Evolutionary conservation across 805 yeast species (phyloP), one percentile per base, ranked within the genome.

Genomic region (Candida ipomoeae): DNA sequence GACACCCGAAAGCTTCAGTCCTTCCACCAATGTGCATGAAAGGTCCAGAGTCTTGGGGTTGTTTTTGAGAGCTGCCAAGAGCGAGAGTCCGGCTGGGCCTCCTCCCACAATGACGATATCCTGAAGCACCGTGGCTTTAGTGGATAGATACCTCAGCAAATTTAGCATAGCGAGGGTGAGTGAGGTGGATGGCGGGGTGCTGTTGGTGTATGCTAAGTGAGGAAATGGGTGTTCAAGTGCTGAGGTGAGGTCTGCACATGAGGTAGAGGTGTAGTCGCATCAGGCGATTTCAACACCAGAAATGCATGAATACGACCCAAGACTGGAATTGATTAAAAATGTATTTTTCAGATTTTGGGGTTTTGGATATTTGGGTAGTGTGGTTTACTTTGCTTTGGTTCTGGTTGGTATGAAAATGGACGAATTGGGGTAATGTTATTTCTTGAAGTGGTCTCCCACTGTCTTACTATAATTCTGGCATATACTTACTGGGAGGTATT

Each of bases 21-120:
- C 89, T 66, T 94, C 99, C 23, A 94, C 77, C 46, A 94, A 69
- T 0, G 83, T 79, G 44, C 92, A 79, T 42, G 75, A 74, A 40
- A 89, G 75, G 45, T 80, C 72, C 29, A 69, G 71, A 3, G 96
- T 79, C 18, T 75, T 64, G 2, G 85, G 82, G 1, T 90, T 84
- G 56, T 77, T 75, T 63, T 87, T 86, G 50, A 92, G 68, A 0
- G 96, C 95, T 0, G 96, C 79, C 5, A 94, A 84, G 35, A 94
- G 70, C 1, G 96, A 85, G 50, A 94, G 70, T 0, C 99, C 99
- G 0, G 98, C 98, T 1, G 98, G 97, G 0, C 99, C 99, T 6
- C 96, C 98, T 35, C 99, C 99, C 35, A 94, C 87, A 48, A 94
- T 87, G 6, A 89, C 84, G 18, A 94, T 80, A 66, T 92, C 97